Base-by-base conservation (phyloP, 2,329 filamentous ascomycete genomes). In the Coniochaeta sp. region DNA sequence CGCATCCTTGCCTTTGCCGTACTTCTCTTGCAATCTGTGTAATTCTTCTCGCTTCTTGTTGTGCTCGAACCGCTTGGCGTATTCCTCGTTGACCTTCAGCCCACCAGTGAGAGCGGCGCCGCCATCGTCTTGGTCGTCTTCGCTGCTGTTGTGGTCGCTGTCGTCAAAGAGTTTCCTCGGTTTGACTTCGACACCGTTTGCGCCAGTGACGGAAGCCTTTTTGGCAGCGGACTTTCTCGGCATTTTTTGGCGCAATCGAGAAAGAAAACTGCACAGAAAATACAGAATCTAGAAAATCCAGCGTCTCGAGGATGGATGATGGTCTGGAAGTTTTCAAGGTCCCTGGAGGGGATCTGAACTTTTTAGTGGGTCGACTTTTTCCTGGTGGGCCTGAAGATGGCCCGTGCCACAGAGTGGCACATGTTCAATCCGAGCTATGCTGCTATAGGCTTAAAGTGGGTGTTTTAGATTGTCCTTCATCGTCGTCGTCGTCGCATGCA, bases 1-100 rank as follows among this genome's bases (percentile, higher is more conserved):
- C 50, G 72, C 68, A 65, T 80, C 73, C 66, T 78, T 78, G 52
- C 72, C 70, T 60, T 77, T 74, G n/a, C 34, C 34, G 73, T 89
- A 91, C 75, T 96, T 98, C 68, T 96, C 90, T 75, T 98, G 92
- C 71, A 98, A 90, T 70, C 84, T 82, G 17, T 92, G 88, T 64
- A 86, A 78, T 72, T 99, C 95, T 71, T 96, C 93, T 61, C 93
- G 85, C 78, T 96, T 96, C 79, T 98, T 97, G 77, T 99, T 99
- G 77, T 98, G 84, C 74, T 99, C 95, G 68, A 96, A 98, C 44
- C 91, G 83, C 66, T 84, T 86, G 50, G 95, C 95, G 73, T 88
- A 99, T 58, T 96, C 91, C 72, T 92, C 81, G 74, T 99, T 98
- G 74, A 99, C 88, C 72, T 89, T 92, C 72, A 98, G 83, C 32